Evolutionary conservation across 2,329 filamentous ascomycete genomes (phyloP), one percentile per base, ranked within the genome.

Genomic region (Parascedosporium putredinis): DNA sequence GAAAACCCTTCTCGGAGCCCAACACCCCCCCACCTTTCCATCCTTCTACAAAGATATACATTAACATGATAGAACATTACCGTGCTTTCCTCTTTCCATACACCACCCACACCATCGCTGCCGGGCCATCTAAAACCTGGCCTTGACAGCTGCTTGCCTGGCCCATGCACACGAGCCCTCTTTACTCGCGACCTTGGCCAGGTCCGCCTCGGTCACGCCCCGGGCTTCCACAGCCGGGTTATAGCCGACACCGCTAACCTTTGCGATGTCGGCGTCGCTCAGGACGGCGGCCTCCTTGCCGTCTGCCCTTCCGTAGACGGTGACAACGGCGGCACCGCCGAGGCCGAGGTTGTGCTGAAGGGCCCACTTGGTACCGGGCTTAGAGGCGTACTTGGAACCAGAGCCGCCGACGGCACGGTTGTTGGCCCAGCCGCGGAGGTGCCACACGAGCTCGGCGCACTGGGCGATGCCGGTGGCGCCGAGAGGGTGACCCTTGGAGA

Each of bases 381-480:
- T 42, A 4, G 16, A 16, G 7, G 2, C 12, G n/a, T 20, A 16
- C 38, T 42, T 42, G 38, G 38, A 16, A 20, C 38, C 38, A 16
- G 12, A 20, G 38, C 38, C 47, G n/a, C 36, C 47, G 1, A 86
- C 76, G 14, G 81, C 70, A 36, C 91, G 78, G 72, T 96, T 96
- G 68, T 93, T 95, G 18, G 91, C 91, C 91, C 91, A 96, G 10
- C 91, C 91, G 55, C 91, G 80, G 58, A 97, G 74, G 62, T 97
- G 91, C 91, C 91, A 97, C 24, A 94, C 86, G 10, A 97, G 73
- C 70, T 97, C 91, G 4, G 91, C 88, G 63, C 90, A 96, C 70
- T 97, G 91, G 10, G 91, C 93, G 48, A 97, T 76, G n/a, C 93
- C 91, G 0, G 88, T 95, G 0, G 91, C 91, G 29, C 91, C 91